A percentile compares a stretch with the other conserved stretches of the same genome.
Evolutionary conservation across 2,329 filamentous ascomycete species (phyloP).

Genomic region (Fusarium compactum): DNA sequence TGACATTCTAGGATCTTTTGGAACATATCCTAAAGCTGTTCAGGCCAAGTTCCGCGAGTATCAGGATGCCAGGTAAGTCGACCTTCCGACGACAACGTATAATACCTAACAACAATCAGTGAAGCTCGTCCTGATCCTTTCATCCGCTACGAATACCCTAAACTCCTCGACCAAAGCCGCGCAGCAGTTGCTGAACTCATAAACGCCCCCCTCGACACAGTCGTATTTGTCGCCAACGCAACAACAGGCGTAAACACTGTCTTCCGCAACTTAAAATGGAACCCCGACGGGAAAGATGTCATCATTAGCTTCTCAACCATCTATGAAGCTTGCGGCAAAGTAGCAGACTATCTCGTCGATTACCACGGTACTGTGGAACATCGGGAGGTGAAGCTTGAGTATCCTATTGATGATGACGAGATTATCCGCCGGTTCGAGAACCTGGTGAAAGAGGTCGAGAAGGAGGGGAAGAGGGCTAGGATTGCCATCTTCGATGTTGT

Average conservation of each 20-base stretch:
- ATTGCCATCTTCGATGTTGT: slow-evolving; percentile 82
- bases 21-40: slow-evolving; percentile 76
- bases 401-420: slow-evolving; percentile 77
- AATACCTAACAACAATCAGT: slow-evolving; percentile 5
- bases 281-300: slow-evolving; percentile 77
- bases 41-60: slow-evolving; percentile 70
- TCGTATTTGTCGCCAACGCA: slow-evolving; percentile 86
- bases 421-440: slow-evolving; percentile 71
- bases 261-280: slow-evolving; percentile 78
- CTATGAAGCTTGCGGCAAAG: slow-evolving; percentile 82
- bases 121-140: slow-evolving; percentile 81
- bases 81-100: neutral
- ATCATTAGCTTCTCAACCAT: slow-evolving; percentile 83
- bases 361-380: slow-evolving; percentile 62
- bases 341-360: slow-evolving; percentile 78
- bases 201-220: slow-evolving; percentile 71
- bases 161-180: slow-evolving; percentile 74
- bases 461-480: slow-evolving; percentile 70
- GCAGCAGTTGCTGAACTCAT: slow-evolving; percentile 75
- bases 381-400: slow-evolving; percentile 70
- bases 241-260: slow-evolving; percentile 83
- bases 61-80: slow-evolving; percentile 64
- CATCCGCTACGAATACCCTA: slow-evolving; percentile 75
- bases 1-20: slow-evolving; percentile 75
- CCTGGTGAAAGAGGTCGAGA: slow-evolving; percentile 65